Base-by-base conservation (phyloP, 805 yeast genomes). In the Candida silvicultrix region DNA sequence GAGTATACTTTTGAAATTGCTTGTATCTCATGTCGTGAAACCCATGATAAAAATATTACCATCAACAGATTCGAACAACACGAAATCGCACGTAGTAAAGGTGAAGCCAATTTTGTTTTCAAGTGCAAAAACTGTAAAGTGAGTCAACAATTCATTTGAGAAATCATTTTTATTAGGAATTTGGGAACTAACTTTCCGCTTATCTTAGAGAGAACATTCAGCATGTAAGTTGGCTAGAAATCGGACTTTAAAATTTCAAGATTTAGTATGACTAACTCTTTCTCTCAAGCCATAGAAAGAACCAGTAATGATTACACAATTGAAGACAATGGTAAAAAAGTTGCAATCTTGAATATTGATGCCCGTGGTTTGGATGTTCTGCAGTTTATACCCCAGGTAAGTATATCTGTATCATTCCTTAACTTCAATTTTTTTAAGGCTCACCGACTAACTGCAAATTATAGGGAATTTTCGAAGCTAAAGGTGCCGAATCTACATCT, bases 31-130 rank as follows among this genome's bases (percentile, higher is more conserved):
- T 92, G 99, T 66, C 78, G 90, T 50, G 95, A 87, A 50, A 65
- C 62, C 8, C 95, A 92, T 63, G 77, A 76, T 19, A 86, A 89
- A 54, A 78, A 79, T 15, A 76, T 89, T 25, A 70, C 77, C 21
- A 80, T 90, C 58, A 85, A 85, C 62, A 66, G 79, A 46, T 77
- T 74, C 52, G 96, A 84, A 52, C 64, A 69, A 43, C 80, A 80
- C 62, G 86, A 81, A 38, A 59, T 88, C 22, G 62, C 75, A 2
- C 89, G 87, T 0, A 78, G 90, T 38, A 75, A 81, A 49, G 97
- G 97, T 14, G 87, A 81, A 49, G 95, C 96, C 8, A 86, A 82
- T 51, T 87, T 89, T 58, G 82, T 84, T 4, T 81, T 85, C 73
- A 78, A 78, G 51, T 89, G 97, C 63, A 77, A 78, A 49, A 69